Evolutionary conservation across 352 stramenopile species (phyloP).

Genomic region (Globisporangium solare): DNA sequence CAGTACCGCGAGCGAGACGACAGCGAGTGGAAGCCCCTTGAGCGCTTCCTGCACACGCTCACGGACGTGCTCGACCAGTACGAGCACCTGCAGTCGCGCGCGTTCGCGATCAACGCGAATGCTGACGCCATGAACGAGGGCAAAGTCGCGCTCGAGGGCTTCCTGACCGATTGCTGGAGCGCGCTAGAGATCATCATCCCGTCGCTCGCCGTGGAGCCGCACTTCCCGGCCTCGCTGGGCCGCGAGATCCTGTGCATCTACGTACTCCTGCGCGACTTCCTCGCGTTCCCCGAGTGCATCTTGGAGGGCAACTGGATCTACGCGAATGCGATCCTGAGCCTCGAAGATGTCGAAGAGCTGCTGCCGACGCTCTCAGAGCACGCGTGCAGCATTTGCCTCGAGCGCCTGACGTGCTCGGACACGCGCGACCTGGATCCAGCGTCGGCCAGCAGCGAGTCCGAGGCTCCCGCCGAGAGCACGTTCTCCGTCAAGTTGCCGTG

Average conservation of each 20-base stretch:
- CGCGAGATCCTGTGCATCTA: constrained; percentile 42
- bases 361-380: constrained; percentile 26
- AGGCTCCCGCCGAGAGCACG: constrained; percentile 7
- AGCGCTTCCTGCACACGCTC: constrained; percentile 37
- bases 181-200: constrained; percentile 42
- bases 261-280: constrained; percentile 45
- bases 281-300: constrained; percentile 42
- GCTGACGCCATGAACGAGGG: constrained; percentile 27
- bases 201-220: constrained; percentile 36
- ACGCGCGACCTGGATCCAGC: constrained; percentile 17
- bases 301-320: constrained; percentile 49
- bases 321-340: constrained; percentile 49
- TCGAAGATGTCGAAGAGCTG: constrained; percentile 46
- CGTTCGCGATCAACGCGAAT: constrained; percentile 40
- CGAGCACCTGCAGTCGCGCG: constrained; percentile 26
- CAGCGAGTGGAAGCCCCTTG: constrained; percentile 44
- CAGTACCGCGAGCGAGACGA: constrained; percentile 15
- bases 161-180: constrained; percentile 43
- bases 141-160: constrained; percentile 35
- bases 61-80: constrained; percentile 32
- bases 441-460: not conserved
- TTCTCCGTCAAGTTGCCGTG: constrained; percentile 48
- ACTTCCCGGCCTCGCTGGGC: constrained; percentile 25
- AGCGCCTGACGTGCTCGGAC: constrained; percentile 22
- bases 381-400: constrained; percentile 58